A percentile compares a stretch with the other conserved stretches of the same genome.
Evolutionary conservation across 176 grass and related monocot genomes (phyloP).

Genomic region (Triticum urartu): DNA sequence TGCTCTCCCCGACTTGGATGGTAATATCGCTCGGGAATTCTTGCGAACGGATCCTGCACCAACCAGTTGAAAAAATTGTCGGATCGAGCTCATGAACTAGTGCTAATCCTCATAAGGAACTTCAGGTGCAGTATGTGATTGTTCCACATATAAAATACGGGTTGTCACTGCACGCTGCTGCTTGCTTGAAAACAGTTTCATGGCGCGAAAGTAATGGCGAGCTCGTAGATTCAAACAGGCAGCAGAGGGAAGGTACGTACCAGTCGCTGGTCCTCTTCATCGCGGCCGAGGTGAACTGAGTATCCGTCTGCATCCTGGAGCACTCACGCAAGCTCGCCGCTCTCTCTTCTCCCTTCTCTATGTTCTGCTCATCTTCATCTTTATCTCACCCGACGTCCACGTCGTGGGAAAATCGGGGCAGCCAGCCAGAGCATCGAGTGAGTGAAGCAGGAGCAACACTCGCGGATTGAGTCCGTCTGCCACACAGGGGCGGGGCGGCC

Average conservation of each 20-base stretch:
- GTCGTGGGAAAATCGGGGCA: constrained; percentile 21
- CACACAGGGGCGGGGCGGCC: not conserved
- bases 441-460: constrained; percentile 30
- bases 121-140: not conserved
- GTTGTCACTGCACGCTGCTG: not conserved
- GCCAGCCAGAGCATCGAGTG: constrained; percentile 11
- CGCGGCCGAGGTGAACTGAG: constrained; percentile 48
- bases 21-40: constrained; percentile 68
- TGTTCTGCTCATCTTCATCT: constrained; percentile 22
- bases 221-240: not conserved
- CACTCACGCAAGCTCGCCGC: not conserved
- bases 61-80: not conserved
- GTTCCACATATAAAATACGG: no score
- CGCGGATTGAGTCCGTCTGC: constrained; percentile 14
- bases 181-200: not conserved
- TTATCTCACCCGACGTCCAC: constrained; percentile 24
- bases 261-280: constrained; percentile 77
- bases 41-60: constrained; percentile 73
- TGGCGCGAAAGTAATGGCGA: not conserved
- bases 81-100: not conserved
- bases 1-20: constrained; percentile 55
- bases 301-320: constrained; percentile 37
- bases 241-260: constrained; percentile 22
- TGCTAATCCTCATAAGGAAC: not conserved
- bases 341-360: not conserved